Percentiles rank a stretch among this genome's conserved stretches.
phyloP scores from a whole-genome alignment of 352 stramenopile species.

The Aphanomyces invadans region DNA sequence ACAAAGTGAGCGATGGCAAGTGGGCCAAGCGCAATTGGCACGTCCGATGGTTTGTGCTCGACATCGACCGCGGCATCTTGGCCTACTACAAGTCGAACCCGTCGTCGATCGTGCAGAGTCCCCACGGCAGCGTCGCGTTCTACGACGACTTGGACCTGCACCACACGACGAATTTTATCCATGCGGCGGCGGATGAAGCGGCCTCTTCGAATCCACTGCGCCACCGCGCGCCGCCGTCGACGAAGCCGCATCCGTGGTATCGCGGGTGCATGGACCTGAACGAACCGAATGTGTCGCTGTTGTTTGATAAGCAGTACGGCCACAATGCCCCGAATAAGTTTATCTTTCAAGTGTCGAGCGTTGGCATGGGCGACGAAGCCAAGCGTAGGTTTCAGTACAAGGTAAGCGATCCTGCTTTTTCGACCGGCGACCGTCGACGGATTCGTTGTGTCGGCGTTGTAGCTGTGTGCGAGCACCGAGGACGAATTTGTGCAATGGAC shows the following conservation, averaged over 20 bases:
- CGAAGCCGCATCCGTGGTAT: slow-evolving; percentile 69
- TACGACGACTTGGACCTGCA: slow-evolving; percentile 17
- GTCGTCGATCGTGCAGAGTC: slow-evolving; percentile 15
- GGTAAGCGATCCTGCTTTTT: slow-evolving; percentile 30
- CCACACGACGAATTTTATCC: slow-evolving; percentile 16
- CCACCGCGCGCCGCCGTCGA: slow-evolving; percentile 20
- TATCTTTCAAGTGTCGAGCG: slow-evolving; percentile 77
- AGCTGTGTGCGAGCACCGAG: slow-evolving; percentile 68
- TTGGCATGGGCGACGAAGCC: slow-evolving; percentile 64
- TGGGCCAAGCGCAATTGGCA: slow-evolving; percentile 79
- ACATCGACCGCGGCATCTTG: slow-evolving; percentile 58
- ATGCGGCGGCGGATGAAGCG: too few species aligned
- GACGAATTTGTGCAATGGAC: slow-evolving; percentile 76
- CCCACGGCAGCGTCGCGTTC: slow-evolving; percentile 11
- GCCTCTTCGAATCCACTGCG: too few species aligned
- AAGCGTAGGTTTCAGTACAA: slow-evolving; percentile 81
- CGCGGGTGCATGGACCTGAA: slow-evolving; percentile 70
- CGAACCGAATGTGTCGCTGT: slow-evolving; percentile 57
- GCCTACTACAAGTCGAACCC: slow-evolving; percentile 81
- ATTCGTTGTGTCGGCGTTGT: not conserved
- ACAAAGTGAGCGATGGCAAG: slow-evolving; percentile 83
- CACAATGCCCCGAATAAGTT: slow-evolving; percentile 69
- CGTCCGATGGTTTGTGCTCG: slow-evolving; percentile 77
- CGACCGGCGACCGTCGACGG: not conserved
- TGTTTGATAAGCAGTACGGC: slow-evolving; percentile 75